Percentiles rank a stretch among this genome's conserved stretches.
These are phyloP conservation scores for Ganoderma boninense DNA, from an alignment of 1,284 basidiomycete species.

Conservation along the genomic window DNA sequence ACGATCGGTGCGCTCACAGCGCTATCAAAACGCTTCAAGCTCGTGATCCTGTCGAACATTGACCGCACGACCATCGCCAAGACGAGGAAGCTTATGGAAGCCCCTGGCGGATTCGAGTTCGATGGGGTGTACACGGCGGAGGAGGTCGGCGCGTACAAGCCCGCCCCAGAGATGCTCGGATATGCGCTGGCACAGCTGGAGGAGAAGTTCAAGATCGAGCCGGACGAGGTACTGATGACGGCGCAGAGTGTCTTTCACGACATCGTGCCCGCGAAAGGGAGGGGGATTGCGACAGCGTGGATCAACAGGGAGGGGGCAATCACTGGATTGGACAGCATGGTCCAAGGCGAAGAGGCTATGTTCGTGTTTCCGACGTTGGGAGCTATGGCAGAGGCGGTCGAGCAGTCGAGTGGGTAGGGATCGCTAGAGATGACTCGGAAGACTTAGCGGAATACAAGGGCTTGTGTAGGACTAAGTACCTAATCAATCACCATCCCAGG, in stretches of 20 bases:
- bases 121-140: constrained; percentile 72
- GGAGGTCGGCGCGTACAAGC: constrained; percentile 75
- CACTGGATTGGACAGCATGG: constrained; percentile 48
- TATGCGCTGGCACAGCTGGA: constrained; percentile 57
- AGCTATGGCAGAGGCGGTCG: constrained; percentile 63
- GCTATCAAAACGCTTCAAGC: constrained; percentile 68
- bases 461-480: neutral
- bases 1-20: constrained; percentile 63
- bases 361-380: constrained; percentile 66
- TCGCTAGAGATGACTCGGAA: neutral
- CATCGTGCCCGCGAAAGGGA: constrained; percentile 26
- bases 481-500: neutral
- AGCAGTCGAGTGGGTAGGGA: constrained; percentile 36
- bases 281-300: constrained; percentile 51
- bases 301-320: constrained; percentile 63
- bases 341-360: constrained; percentile 45
- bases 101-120: constrained; percentile 59
- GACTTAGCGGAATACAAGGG: neutral
- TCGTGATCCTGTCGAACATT: constrained; percentile 79
- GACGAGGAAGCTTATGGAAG: constrained; percentile 65
- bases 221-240: constrained; percentile 59
- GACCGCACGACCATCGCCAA: constrained; percentile 68
- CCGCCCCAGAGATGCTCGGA: constrained; percentile 63
- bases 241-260: constrained; percentile 60
- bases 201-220: constrained; percentile 51